Base-by-base conservation (phyloP, 1,139 yeast species). In the Suhomyces taliae region DNA sequence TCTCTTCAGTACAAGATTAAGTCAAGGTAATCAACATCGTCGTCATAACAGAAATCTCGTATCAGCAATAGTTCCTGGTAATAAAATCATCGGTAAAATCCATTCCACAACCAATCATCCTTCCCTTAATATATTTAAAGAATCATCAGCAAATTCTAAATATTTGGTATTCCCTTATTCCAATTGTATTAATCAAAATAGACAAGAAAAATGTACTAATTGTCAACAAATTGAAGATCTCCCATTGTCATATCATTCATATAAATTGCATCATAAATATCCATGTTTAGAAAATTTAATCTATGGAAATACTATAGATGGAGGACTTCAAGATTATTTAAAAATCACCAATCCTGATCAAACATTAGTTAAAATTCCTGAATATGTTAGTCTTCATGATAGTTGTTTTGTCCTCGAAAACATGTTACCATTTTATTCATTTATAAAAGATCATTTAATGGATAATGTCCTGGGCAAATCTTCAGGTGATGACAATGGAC, bases 301-400 rank as follows among this genome's bases (percentile, higher is more conserved):
- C n/a, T 68, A 69, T 53, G 79, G 79, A 1, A 49, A 51, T 8
- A 68, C 68, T 40, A 45, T 73, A 7, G 70, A 72, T 45, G 79
- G 79, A 4, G 78, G 78, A 1, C 54, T 74, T 26, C 78, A 73
- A 50, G 76, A 71, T 42, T 68, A 55, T 48, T 50, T 74, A 14
- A 63, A 63, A 39, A 61, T 73, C 7, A 52, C 56, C 10, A 53
- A 59, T 34, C 69, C 75, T 0, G 50, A 52, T 31, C 54, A 64
- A 33, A 53, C 65, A 7, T 54, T 70, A 36, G 51, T 72, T 4
- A 54, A 55, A 19, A 53, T 72, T 1, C 76, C 77, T 1, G 55
- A 53, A 4, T 61, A 58, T 44, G 59, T 72, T 11, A 67, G 74
- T 46, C 56, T 68, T 24, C 78, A 72, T 51, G 79, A 74, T 52